Evolutionary conservation across 176 grass and related monocot species (phyloP).

Genomic region (Paspalum notatum): DNA sequence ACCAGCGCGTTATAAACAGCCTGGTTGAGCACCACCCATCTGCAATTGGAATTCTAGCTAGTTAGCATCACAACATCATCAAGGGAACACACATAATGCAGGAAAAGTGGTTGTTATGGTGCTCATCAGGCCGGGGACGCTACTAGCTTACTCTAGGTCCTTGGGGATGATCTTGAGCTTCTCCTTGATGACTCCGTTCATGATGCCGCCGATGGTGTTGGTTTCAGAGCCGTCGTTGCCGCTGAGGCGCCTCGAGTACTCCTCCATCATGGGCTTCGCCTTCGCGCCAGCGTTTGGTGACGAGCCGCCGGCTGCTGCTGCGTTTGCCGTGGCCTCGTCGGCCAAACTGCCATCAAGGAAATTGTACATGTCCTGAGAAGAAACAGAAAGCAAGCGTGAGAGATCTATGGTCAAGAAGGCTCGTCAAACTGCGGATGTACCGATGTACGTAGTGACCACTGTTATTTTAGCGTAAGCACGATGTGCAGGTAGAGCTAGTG

Average conservation of each 20-base stretch:
- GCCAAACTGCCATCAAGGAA: conserved; percentile 59
- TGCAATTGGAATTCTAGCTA: neutral
- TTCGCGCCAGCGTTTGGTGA: neutral
- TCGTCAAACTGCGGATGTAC: neutral
- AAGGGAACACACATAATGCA: neutral
- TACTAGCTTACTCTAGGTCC: conserved; percentile 2
- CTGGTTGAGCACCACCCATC: conserved; percentile 12
- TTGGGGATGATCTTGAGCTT: conserved; percentile 88
- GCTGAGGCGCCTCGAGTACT: conserved; percentile 59
- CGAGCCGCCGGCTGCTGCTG: neutral
- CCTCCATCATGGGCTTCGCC: neutral
- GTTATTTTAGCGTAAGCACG: no score
- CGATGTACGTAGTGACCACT: neutral
- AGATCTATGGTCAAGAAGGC: neutral
- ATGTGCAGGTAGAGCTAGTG: neutral
- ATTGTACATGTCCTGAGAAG: conserved; percentile 69
- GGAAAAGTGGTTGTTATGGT: neutral
- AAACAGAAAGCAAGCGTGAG: neutral
- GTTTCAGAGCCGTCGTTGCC: neutral
- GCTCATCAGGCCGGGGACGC: neutral
- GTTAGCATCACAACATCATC: neutral
- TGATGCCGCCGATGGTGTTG: conserved; percentile 44
- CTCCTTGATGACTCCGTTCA: conserved; percentile 80
- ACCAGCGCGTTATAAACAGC: conserved; percentile 56
- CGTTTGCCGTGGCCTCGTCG: conserved; percentile 25